These are phyloP conservation scores for Orbilia ellipsospora DNA, from an alignment of 2,329 filamentous ascomycete genomes.

Conservation along the genomic window DNA sequence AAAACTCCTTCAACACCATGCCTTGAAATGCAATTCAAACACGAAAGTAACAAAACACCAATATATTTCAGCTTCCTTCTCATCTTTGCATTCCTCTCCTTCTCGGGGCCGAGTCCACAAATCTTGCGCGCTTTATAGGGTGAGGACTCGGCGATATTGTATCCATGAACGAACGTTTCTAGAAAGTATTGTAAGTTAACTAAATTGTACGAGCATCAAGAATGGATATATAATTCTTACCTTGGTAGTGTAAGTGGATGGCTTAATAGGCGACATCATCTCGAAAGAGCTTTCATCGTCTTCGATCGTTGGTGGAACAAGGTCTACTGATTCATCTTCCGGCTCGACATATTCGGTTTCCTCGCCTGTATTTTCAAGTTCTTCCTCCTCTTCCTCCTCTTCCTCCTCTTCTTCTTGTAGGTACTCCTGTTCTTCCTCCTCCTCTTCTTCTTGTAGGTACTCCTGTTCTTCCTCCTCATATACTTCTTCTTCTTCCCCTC, in stretches of 20 bases:
- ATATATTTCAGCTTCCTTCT: neutral
- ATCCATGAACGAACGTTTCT: conserved; percentile 38
- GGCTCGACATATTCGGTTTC: neutral
- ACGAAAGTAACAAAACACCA: neutral
- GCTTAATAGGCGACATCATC: conserved; percentile 50
- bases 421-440: conserved; percentile 56
- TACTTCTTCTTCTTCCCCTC: conserved; percentile 26
- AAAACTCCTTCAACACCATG: conserved; percentile 11
- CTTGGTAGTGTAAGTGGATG: conserved; percentile 22
- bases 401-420: conserved; percentile 58
- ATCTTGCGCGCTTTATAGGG: conserved; percentile 38
- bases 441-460: conserved; percentile 57
- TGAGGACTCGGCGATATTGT: conserved; percentile 32
- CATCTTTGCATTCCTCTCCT: conserved; percentile 21
- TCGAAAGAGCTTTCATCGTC: conserved; percentile 51
- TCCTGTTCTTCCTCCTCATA: conserved; percentile 44
- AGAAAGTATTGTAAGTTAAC: neutral
- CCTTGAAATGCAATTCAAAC: neutral
- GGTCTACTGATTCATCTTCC: conserved; percentile 31
- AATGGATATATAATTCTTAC: conserved; percentile 1
- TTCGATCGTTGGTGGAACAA: conserved; percentile 21
- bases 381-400: neutral
- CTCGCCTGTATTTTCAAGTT: neutral
- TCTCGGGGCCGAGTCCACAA: conserved; percentile 32
- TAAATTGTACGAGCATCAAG: neutral